Base-by-base conservation (phyloP, 345 rosid species). In the Euphorbia pulcherrima region DNA sequence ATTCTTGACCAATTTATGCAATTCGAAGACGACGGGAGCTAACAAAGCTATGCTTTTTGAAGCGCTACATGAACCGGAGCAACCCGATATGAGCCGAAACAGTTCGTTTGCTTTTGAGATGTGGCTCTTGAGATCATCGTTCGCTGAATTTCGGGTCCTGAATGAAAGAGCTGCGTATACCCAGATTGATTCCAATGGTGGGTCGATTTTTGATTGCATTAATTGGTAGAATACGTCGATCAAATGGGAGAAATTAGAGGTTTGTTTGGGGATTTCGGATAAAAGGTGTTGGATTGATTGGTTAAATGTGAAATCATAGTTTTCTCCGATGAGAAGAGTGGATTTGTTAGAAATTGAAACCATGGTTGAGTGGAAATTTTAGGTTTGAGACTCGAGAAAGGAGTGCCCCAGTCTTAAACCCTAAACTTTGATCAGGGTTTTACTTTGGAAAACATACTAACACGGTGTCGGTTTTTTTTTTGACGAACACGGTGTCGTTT, bases 121-220 rank as follows among this genome's bases (percentile, higher is more conserved):
- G 41, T 70, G 75, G 68, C 57, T 68, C 24, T 68, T 66, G 24
- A 74, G 63, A 57, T 81, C 82, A 47, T 68, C 76, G 20, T 53
- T 65, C 57, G 29, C 30, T 37, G 48, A 41, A 30, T 63, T 57
- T 17, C 60, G 78, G 67, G 64, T 48, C 51, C 75, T 75, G 59
- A 69, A 80, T 21, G 74, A 54, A 59, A 87, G 68, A 64, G 82
- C 83, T 62, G 76, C 65, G 80, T 76, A 83, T 6, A 77, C 81
- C 87, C 88, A 87, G 72, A 87, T 81, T 18, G 92, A 77, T 65
- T 75, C 86, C 6, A 83, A 75, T 61, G 85, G 81, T 27, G 89
- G 87, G 74, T 87, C 87, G 21, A 73, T 35, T 67, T 71, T 79
- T 0, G 88, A 64, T 73, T 83, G 89, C 80, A 70, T 77, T 50